Conservation (phyloP, 352 stramenopile genomes). For the Phytopythium boreale region DNA sequence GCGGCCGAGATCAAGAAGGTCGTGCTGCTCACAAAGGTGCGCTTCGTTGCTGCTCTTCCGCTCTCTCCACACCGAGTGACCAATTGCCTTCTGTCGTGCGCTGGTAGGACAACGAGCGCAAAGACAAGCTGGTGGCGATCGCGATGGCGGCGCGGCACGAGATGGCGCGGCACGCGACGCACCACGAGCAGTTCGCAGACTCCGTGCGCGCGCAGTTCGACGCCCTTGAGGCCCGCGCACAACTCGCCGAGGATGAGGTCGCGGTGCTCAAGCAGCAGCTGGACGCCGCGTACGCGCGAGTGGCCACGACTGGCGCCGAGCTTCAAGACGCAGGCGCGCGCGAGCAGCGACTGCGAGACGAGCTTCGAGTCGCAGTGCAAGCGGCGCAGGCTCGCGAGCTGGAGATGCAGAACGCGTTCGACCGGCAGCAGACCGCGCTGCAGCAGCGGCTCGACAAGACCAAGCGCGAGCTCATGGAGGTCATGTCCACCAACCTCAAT, state of each 20-base stretch:
- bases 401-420: slow-evolving; percentile 37
- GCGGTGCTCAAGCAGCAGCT: slow-evolving; percentile 39
- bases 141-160: slow-evolving; percentile 78
- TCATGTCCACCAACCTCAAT: slow-evolving; percentile 55
- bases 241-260: slow-evolving; percentile 37
- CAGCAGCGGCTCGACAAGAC: slow-evolving; percentile 70
- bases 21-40: slow-evolving; percentile 56
- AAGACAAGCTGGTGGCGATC: slow-evolving; percentile 70
- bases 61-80: not conserved
- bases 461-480: slow-evolving; percentile 75
- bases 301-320: slow-evolving; percentile 36
- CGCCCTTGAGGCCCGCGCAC: slow-evolving; percentile 17
- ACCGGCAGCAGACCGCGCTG: slow-evolving; percentile 41
- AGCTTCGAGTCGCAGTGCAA: slow-evolving; percentile 25
- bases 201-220: slow-evolving; percentile 25
- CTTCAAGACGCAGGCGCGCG: slow-evolving; percentile 21
- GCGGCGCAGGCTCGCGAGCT: slow-evolving; percentile 30
- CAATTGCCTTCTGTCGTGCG: too few relatives aligned
- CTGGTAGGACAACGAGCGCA: slow-evolving; percentile 52
- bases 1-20: slow-evolving; percentile 77
- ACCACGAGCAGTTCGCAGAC: slow-evolving; percentile 34
- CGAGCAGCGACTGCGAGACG: slow-evolving; percentile 18
- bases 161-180: slow-evolving; percentile 53
- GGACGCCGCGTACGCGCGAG: slow-evolving; percentile 36
- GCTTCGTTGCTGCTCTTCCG: not conserved